Evolutionary conservation across 768 basidiomycete genomes (phyloP).

Genomic region (Kwoniella dejecticola): DNA sequence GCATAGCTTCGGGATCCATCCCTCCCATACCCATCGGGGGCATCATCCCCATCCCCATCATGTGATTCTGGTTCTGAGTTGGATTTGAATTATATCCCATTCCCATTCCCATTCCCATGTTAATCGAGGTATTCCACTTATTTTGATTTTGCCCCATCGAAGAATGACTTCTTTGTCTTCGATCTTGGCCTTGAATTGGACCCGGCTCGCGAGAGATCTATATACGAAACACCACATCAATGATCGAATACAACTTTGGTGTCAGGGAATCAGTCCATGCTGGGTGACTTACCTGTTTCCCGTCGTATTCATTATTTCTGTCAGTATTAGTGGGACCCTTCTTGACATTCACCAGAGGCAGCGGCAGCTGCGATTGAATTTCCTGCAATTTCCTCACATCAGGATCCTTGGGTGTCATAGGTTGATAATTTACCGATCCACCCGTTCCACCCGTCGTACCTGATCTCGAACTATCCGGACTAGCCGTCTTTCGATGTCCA

Average conservation of each 20-base stretch:
- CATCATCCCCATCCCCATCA: slow-evolving; percentile 3
- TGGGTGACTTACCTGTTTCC: slow-evolving; percentile 6
- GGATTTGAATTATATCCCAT: neutral
- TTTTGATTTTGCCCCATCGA: slow-evolving; percentile 6
- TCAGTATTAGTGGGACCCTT: too few relatives aligned
- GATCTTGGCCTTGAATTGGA: too few relatives aligned
- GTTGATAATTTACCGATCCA: slow-evolving; percentile 24
- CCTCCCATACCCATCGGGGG: slow-evolving; percentile 8
- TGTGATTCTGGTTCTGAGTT: slow-evolving; percentile 1
- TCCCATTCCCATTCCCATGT: too few relatives aligned
- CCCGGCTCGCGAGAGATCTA: too few relatives aligned
- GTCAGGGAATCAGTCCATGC: too few relatives aligned
- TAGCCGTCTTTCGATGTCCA: slow-evolving; percentile 15
- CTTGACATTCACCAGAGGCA: too few relatives aligned
- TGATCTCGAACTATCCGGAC: slow-evolving; percentile 17
- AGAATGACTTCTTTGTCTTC: slow-evolving; percentile 11
- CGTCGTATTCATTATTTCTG: neutral
- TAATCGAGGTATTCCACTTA: neutral
- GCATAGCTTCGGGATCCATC: slow-evolving; percentile 20
- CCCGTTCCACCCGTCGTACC: slow-evolving; percentile 34
- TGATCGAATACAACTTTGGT: too few relatives aligned
- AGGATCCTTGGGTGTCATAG: slow-evolving; percentile 33
- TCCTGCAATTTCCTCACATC: neutral
- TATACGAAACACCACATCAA: too few relatives aligned
- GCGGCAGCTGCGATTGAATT: neutral